Evolutionary conservation across 2,329 filamentous ascomycete genomes (phyloP).

Genomic region (Parastagonospora avenae): DNA sequence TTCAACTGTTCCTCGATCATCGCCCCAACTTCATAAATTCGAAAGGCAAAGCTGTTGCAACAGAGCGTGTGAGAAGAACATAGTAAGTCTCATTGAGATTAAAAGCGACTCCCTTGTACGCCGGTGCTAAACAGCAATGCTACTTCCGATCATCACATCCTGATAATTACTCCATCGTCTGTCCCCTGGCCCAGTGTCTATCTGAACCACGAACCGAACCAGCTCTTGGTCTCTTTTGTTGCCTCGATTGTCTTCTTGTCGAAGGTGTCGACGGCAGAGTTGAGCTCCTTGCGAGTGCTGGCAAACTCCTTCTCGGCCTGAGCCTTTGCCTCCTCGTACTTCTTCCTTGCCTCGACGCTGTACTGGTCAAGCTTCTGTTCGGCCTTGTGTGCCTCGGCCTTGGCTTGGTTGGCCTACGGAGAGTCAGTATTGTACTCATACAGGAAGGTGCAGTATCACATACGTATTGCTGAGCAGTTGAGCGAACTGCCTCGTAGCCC

Average conservation of each 20-base stretch:
- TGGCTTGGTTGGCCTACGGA: constrained; percentile 46
- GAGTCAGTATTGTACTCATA: constrained; percentile 17
- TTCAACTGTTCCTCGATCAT: too few species aligned
- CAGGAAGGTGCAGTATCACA: constrained; percentile 6
- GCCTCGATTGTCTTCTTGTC: constrained; percentile 82
- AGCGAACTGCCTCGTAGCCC: constrained; percentile 46
- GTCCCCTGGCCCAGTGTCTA: not conserved
- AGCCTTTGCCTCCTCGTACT: constrained; percentile 62
- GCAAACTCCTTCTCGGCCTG: constrained; percentile 57
- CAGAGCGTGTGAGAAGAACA: not conserved
- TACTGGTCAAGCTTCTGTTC: constrained; percentile 63
- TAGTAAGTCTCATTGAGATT: constrained; percentile 22
- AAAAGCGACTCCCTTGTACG: constrained; percentile 23
- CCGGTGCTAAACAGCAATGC: constrained; percentile 33
- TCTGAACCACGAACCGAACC: constrained; percentile 80
- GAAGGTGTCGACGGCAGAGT: constrained; percentile 71
- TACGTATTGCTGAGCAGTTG: constrained; percentile 53
- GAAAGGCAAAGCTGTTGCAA: not conserved
- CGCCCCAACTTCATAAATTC: too few species aligned
- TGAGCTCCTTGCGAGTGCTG: constrained; percentile 55
- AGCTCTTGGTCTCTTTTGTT: constrained; percentile 81
- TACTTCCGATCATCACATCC: constrained; percentile 9
- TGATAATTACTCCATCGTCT: not conserved
- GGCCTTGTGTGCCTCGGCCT: constrained; percentile 63
- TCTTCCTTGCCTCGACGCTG: constrained; percentile 63